Base-by-base conservation (phyloP, 2,329 filamentous ascomycete species). In the Sclerotinia spermophila region DNA sequence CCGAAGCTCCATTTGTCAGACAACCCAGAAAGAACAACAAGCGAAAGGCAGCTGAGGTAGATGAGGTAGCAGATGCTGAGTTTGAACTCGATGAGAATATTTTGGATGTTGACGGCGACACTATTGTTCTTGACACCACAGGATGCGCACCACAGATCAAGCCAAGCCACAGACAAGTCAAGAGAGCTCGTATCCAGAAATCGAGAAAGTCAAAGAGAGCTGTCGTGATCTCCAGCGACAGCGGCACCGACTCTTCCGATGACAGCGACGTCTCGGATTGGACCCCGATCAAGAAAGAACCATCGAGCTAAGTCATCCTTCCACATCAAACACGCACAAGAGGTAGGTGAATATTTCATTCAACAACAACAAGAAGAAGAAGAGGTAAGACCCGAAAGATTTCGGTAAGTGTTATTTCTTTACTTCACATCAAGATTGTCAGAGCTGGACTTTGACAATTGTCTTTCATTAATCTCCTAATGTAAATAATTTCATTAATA, bases 261-360 rank as follows among this genome's bases (percentile, higher is more conserved):
- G 62, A 66, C 17, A 24, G 45, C 33, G 45, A 53, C 30, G 17
- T 40, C 19, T 53, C 35, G n/a, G 35, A 53, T 3, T 66, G 62
- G 62, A 17, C 6, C 6, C 42, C 33, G 0, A 5, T 4, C 13
- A 53, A 48, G 45, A 35, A 17, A 40, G 35, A 35, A 15, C 13
- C 24, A 27, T 40, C 45, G 1, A 51, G 44, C 44, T 64, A 64
- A 51, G 30, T 64, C 44, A 35, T 27, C 0, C n/a, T 1, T 44
- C 15, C 45, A 30, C 33, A 27, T 15, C 33, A 15, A 8, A n/a
- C 44, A 13, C 44, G 13, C 19, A 24, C 15, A 24, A 24, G n/a
- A 30, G 45, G 62, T 42, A 66, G 40, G 62, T 53, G 45, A 53
- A 15, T 55, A 65, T 65, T 45, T 66, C 62, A 66, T 64, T 13